Evolutionary conservation across 345 rosid genomes (phyloP), one percentile per base, ranked within the genome.

Genomic region (Xanthoceras sorbifolium): DNA sequence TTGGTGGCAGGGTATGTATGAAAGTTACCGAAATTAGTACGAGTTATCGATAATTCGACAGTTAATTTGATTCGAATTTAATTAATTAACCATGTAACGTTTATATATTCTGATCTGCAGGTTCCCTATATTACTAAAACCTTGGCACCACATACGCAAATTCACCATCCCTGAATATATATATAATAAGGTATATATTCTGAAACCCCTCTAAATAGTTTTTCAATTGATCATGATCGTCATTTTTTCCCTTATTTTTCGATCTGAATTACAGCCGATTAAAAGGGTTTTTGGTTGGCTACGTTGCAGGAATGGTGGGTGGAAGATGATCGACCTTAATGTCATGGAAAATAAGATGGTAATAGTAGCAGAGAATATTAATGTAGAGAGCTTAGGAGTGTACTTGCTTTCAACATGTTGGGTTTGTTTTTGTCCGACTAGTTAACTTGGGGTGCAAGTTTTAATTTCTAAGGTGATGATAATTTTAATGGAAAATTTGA

Each of bases 1-100:
- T 72, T 94, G 98, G 98, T 94, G 98, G 98, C 80, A 93, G 86
- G 97, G 98, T 94, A 82, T 62, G 82, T 12, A 20, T 57, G 14
- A 48, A 48, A 36, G 0, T 5, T 36, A 9, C 8, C 40, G 40
- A 36, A 46, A 46, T 14, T 14, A 46, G 40, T 46, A 3, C 15
- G 12, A 31, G 46, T 32, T 32, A 17, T 28, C 64, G 2, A 52
- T 18, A 38, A 12, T 11, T 17, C 36, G 6, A 65, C 10, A 12
- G 1, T 66, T 20, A 28, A 9, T 26, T 69, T 26, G 17, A 42
- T 26, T 11, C 54, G 5, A 18, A 11, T 1, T 46, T 68, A 72
- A 60, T 11, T 54, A 44, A 36, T 40, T 63, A 28, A 17, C 29
- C 7, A 1, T 28, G 32, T 20, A 23, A 52, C 29, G 2, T 57